phyloP scores from a whole-genome alignment of 495 filamentous ascomycete species.

The Aspergillus cristatus region DNA sequence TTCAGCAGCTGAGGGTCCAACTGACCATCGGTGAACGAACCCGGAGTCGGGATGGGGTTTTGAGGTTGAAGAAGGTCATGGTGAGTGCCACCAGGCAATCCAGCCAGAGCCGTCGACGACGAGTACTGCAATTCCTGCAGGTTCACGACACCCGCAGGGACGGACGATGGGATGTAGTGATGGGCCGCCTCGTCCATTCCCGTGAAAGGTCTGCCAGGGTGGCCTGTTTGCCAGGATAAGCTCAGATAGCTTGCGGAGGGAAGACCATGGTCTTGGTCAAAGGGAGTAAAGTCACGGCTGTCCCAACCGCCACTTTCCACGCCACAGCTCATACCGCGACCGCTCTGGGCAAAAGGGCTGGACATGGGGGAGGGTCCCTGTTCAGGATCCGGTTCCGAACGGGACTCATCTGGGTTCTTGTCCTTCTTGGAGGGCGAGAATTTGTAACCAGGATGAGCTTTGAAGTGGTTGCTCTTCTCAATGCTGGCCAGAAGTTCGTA shows the following conservation, averaged over 20 bases:
- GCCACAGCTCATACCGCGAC: constrained; percentile 19
- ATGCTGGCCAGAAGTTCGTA: constrained; percentile 74
- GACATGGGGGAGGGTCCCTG: constrained; percentile 11
- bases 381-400: constrained; percentile 21
- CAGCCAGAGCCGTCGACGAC: constrained; percentile 29
- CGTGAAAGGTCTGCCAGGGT: constrained; percentile 52
- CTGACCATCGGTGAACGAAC: constrained; percentile 16
- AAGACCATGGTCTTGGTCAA: constrained; percentile 20
- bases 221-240: constrained; percentile 34
- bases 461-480: constrained; percentile 78
- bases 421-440: constrained; percentile 75
- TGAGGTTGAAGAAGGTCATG: constrained; percentile 43
- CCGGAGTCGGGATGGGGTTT: constrained; percentile 11
- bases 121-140: constrained; percentile 23
- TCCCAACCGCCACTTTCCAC: constrained; percentile 15
- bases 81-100: constrained; percentile 45
- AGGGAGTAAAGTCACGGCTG: constrained; percentile 29
- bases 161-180: constrained; percentile 55
- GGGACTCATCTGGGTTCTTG: constrained; percentile 36
- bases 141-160: constrained; percentile 22
- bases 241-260: constrained; percentile 19
- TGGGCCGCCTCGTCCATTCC: constrained; percentile 43
- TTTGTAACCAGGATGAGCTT: constrained; percentile 87
- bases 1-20: constrained; percentile 38
- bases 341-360: constrained; percentile 14